Percentiles rank a stretch among this genome's conserved stretches.
phyloP scores from a whole-genome alignment of 2,329 filamentous ascomycete genomes.

The Arachnopeziza araneosa region DNA sequence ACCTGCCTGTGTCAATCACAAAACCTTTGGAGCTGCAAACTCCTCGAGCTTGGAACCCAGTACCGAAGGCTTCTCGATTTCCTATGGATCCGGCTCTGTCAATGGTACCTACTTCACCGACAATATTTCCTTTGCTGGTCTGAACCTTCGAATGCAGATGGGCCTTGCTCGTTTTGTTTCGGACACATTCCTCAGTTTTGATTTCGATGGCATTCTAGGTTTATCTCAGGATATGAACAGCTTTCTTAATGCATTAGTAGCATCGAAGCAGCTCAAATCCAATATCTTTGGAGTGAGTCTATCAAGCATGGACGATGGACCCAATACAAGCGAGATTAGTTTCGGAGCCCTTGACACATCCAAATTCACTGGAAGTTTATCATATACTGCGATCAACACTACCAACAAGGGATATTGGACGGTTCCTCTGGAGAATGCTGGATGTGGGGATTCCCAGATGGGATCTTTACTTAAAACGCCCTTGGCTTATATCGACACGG shows the following conservation, averaged over 20 bases:
- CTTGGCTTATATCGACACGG: constrained; percentile 73
- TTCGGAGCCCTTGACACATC: constrained; percentile 65
- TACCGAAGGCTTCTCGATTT: constrained; percentile 54
- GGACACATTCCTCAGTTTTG: constrained; percentile 68
- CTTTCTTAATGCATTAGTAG: constrained; percentile 58
- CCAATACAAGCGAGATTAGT: constrained; percentile 68
- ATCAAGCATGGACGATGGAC: constrained; percentile 58
- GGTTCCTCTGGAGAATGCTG: constrained; percentile 61
- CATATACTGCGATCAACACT: constrained; percentile 53
- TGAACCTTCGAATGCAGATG: constrained; percentile 61
- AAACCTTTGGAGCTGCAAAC: constrained; percentile 59
- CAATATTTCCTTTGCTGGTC: constrained; percentile 58
- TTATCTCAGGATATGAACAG: constrained; percentile 60
- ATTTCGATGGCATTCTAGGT: constrained; percentile 84
- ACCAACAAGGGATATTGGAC: constrained; percentile 61
- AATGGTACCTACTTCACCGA: constrained; percentile 62
- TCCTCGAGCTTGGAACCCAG: constrained; percentile 56
- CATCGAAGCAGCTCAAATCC: constrained; percentile 49
- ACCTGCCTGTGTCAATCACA: constrained; percentile 62
- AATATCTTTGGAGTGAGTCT: constrained; percentile 70
- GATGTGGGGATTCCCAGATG: constrained; percentile 49
- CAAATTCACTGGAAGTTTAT: constrained; percentile 63
- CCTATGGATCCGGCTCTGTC: constrained; percentile 74
- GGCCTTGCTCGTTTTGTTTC: constrained; percentile 69
- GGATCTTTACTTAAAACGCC: constrained; percentile 43